Evolutionary conservation across 208 protist species (phyloP).

Genomic region (Wallacemonas rigidus): DNA sequence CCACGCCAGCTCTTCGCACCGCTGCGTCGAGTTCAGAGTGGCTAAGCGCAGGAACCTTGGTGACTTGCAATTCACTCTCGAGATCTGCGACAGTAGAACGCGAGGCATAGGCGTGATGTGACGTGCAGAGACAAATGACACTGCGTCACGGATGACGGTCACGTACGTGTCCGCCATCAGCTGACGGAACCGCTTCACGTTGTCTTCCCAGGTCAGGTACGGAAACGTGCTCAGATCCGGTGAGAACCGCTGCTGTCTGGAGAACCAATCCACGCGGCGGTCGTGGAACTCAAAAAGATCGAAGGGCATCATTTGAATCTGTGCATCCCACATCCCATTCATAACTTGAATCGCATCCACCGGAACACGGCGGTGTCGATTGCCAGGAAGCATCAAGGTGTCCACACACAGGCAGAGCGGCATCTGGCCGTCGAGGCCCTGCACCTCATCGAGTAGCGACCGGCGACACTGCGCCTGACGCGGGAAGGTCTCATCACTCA

Average conservation of each 20-base stretch:
- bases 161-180: background rate
- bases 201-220: constrained; percentile 11
- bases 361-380: background rate
- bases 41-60: background rate
- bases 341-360: constrained; percentile 4
- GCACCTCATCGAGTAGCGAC: too few relatives aligned
- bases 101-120: background rate
- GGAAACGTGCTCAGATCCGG: background rate
- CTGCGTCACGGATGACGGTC: background rate
- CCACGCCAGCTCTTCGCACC: constrained; percentile 1
- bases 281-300: background rate
- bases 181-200: background rate
- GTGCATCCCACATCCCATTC: constrained; percentile 1
- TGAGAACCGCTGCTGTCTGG: background rate
- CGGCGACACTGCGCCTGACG: constrained; percentile 3
- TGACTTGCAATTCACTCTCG: constrained; percentile 1
- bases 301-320: background rate
- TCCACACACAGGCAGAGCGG: constrained; percentile 7
- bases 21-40: background rate
- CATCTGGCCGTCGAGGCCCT: background rate
- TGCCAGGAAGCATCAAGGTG: background rate
- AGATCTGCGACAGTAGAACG: background rate
- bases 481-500: background rate
- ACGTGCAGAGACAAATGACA: background rate
- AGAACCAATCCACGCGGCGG: background rate